Base-by-base conservation (phyloP, 345 rosid genomes). In the Nasturtium officinale region DNA sequence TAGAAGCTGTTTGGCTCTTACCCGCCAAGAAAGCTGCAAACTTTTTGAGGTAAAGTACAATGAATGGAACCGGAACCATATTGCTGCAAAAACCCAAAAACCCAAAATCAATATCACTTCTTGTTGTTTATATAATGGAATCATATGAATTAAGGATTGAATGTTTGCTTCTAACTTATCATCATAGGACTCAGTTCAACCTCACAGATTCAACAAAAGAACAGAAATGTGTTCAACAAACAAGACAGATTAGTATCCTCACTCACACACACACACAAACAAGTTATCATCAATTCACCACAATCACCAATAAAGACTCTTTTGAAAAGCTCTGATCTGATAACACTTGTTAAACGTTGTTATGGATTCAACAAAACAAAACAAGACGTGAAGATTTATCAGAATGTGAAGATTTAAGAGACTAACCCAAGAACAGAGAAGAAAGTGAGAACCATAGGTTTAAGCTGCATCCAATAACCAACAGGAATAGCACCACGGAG, bases 401-500 rank as follows among this genome's bases (percentile, higher is more conserved):
- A n/a, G n/a, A n/a, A 23, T 23, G 25, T 23, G 25, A 16, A 46
- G 40, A n/a, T 17, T 35, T 16, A 23, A 38, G 62, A 58, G 72
- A 83, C 97, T 82, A 57, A 94, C 96, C 97, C 98, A 60, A 87
- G 28, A 78, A 91, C 76, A 67, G 96, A 80, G 71, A 83, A 74
- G 61, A 81, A 70, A 1, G 92, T 94, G 46, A 91, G 81, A 60
- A 67, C 61, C 0, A 23, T 20, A 12, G 97, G 98, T 32, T 84
- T 83, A 11, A 94, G 95, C 58, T 88, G 92, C 96, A 94, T 81
- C 98, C 98, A 94, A 68, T 94, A 91, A 63, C 98, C 98, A 46
- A 94, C 96, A 4, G 97, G 98, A 30, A 89, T 91, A 43, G 97
- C 98, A 61, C 98, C 95, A 35, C 97, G 96, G 48, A 94, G 98